Evolutionary conservation across 148 eudicot species (phyloP).

Genomic region (Rhododendron mucronatum): DNA sequence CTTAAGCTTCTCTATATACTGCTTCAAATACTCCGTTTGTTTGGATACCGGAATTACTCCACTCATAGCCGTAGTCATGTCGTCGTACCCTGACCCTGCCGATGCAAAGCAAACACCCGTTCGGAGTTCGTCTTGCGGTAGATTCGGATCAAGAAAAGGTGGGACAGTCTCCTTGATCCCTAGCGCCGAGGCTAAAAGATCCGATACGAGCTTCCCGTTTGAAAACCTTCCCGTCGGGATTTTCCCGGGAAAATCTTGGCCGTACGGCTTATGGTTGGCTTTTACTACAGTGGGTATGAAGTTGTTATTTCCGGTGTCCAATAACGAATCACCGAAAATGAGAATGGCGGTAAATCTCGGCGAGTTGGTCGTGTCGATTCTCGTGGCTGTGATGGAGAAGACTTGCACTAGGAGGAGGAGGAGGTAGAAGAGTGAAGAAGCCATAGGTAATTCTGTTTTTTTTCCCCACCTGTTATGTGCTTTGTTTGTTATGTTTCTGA

Average conservation of each 20-base stretch:
- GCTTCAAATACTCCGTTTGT: constrained; percentile 28
- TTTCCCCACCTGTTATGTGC: background rate
- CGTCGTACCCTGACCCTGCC: constrained; percentile 47
- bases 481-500: background rate
- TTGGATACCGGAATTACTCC: constrained; percentile 32
- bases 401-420: constrained; percentile 1
- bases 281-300: constrained; percentile 20
- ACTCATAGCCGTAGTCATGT: constrained; percentile 7
- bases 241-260: constrained; percentile 34
- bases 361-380: background rate
- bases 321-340: constrained; percentile 49
- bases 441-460: background rate
- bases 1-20: constrained; percentile 27
- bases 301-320: constrained; percentile 56
- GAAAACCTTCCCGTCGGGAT: constrained; percentile 49
- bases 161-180: constrained; percentile 41
- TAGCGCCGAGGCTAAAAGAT: constrained; percentile 35
- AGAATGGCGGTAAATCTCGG: constrained; percentile 41
- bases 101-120: constrained; percentile 55
- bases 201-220: constrained; percentile 43
- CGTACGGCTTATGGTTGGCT: constrained; percentile 52
- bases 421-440: background rate
- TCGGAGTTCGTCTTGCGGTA: constrained; percentile 21
- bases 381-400: background rate
- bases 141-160: constrained; percentile 30